Base-by-base conservation (phyloP, 2,329 filamentous ascomycete genomes). In the Trichoderma gracile region DNA sequence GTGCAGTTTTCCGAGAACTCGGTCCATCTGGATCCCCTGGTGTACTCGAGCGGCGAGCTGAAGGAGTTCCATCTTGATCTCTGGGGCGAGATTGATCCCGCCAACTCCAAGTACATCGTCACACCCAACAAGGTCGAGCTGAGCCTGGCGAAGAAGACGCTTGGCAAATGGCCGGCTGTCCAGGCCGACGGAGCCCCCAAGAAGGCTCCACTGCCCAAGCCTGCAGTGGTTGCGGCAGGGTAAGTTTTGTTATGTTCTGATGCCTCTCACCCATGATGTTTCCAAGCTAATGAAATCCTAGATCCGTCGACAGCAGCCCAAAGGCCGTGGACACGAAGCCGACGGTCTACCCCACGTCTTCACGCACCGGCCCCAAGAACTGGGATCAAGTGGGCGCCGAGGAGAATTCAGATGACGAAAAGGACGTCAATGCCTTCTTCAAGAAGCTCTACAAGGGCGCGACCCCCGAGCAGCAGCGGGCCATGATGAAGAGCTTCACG, bases 401-500 rank as follows among this genome's bases (percentile, higher is more conserved):
- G 0, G 82, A 84, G 14, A 65, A 66, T 17, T 64, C 61, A 1
- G 82, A 86, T 1, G 87, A 86, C 10, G 82, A 84, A 0, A 82
- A 84, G 66, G 86, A 89, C 30, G 87, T 93, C 9, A 90, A 96
- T 71, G 74, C 77, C 12, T 98, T 97, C 79, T 99, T 99, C 82
- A 95, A 96, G 82, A 88, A 90, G 72, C 81, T 99, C 1, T 98
- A 94, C 78, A 87, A 89, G 67, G 82, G 81, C 42, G 88, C 92
- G 0, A 87, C 89, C 55, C 86, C 89, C 0, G 94, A 99, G 70
- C 91, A 92, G 65, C 87, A 88, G 73, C 87, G 93, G 2, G 95
- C 95, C 9, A 99, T 99, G 95, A 92, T 96, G 87, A 99, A 99
- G 85, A 96, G 92, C 73, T 98, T 92, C 73, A 83, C 87, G 15